Conservation (phyloP, 345 rosid genomes). For the Acer yangbiense region DNA sequence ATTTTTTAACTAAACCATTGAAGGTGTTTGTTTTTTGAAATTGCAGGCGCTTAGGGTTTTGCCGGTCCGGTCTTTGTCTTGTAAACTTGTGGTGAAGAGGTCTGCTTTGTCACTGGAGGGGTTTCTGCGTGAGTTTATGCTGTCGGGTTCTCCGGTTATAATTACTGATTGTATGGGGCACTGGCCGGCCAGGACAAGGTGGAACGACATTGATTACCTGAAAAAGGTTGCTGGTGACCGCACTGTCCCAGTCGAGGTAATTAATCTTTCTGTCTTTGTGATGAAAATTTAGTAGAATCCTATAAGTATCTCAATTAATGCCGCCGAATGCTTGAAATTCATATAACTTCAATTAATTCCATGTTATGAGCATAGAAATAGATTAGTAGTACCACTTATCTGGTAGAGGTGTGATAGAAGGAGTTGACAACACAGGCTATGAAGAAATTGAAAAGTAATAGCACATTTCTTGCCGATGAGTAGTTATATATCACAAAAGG, state of each 20-base stretch:
- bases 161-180: slow-evolving; percentile 87
- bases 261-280: slow-evolving; percentile 25
- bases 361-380: no score
- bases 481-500: no score
- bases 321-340: background rate
- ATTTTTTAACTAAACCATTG: background rate
- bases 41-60: slow-evolving; percentile 59
- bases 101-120: slow-evolving; percentile 78
- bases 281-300: background rate
- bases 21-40: slow-evolving; percentile 10
- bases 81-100: slow-evolving; percentile 70
- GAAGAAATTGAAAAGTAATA: background rate
- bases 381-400: no score
- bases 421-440: background rate
- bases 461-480: background rate
- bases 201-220: slow-evolving; percentile 87
- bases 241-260: slow-evolving; percentile 98
- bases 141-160: slow-evolving; percentile 73
- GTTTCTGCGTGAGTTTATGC: slow-evolving; percentile 70
- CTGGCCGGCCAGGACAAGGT: slow-evolving; percentile 90
- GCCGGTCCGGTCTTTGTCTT: slow-evolving; percentile 66
- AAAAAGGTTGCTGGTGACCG: slow-evolving; percentile 77
- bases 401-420: no score
- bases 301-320: background rate
- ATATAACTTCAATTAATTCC: background rate